These are phyloP conservation scores for Psilocybe cyanescens DNA, from an alignment of 768 basidiomycete genomes.

Conservation along the genomic window DNA sequence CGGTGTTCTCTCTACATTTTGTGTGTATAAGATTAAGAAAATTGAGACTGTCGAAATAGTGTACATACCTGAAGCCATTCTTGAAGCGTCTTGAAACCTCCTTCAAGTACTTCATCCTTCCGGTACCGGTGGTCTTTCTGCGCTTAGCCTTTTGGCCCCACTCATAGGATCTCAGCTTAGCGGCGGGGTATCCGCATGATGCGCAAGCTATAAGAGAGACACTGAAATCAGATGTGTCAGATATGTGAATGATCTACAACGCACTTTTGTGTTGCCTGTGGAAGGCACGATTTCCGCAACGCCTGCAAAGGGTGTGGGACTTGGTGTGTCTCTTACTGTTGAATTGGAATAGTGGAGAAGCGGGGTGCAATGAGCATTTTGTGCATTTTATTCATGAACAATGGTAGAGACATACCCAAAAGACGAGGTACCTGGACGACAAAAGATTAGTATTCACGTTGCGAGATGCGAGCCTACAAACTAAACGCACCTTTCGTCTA, in stretches of 20 bases:
- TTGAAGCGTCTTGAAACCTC: conserved; percentile 94
- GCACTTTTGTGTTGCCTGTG: conserved; percentile 98
- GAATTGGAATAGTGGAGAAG: conserved; percentile 2
- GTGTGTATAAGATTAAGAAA: neutral
- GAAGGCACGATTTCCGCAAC: conserved; percentile 94
- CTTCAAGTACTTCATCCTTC: conserved; percentile 94
- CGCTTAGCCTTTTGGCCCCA: conserved; percentile 99
- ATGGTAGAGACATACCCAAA: conserved; percentile 71
- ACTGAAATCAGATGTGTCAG: neutral
- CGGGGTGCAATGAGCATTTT: neutral
- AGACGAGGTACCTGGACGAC: conserved; percentile 79
- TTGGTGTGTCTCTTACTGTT: conserved; percentile 95
- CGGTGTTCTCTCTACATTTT: conserved; percentile 77
- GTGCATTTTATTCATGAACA: neutral
- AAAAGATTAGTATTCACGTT: conserved; percentile 1
- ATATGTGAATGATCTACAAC: conserved; percentile 26
- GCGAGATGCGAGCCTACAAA: conserved; percentile 1
- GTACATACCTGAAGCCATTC: conserved; percentile 89
- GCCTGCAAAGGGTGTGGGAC: conserved; percentile 95
- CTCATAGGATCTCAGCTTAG: conserved; percentile 94
- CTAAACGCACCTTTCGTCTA: conserved; percentile 84
- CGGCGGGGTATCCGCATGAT: conserved; percentile 95
- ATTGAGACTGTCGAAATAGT: neutral
- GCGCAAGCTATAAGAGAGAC: conserved; percentile 70
- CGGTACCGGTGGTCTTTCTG: conserved; percentile 99